Evolutionary conservation across 2,329 filamentous ascomycete species (phyloP).

Genomic region (Calonectria montana): DNA sequence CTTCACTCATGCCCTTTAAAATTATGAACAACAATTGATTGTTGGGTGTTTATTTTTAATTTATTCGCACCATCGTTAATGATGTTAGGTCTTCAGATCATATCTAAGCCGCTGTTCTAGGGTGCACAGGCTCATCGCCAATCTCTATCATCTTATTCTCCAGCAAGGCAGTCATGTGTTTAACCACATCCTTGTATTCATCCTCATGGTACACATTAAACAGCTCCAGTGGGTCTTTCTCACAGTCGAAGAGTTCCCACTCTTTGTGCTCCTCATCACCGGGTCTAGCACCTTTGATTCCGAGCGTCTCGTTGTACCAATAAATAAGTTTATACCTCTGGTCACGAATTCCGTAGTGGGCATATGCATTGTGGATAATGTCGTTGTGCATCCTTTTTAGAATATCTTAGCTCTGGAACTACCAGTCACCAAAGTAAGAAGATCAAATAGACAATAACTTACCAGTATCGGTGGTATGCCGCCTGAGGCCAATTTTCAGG

Average conservation of each 20-base stretch:
- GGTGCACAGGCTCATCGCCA: constrained; percentile 57
- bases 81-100: not conserved
- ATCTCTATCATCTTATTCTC: constrained; percentile 64
- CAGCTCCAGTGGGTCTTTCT: constrained; percentile 61
- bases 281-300: constrained; percentile 55
- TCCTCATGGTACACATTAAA: constrained; percentile 58
- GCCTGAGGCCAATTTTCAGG: constrained; percentile 61
- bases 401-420: no score
- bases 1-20: no score
- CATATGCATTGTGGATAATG: constrained; percentile 59
- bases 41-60: not conserved
- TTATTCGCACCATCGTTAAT: not conserved
- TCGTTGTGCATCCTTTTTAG: constrained; percentile 60
- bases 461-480: constrained; percentile 65
- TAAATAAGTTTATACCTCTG: constrained; percentile 67
- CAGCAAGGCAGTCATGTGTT: constrained; percentile 53
- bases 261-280: constrained; percentile 57
- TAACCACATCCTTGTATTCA: constrained; percentile 51
- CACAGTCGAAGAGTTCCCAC: constrained; percentile 66
- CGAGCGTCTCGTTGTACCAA: constrained; percentile 65
- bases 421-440: no score
- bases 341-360: constrained; percentile 64
- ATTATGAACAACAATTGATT: not conserved
- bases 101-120: not conserved
- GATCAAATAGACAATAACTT: no score